Evolutionary conservation across 2,329 filamentous ascomycete species (phyloP).

Genomic region (Penicillium sp.): DNA sequence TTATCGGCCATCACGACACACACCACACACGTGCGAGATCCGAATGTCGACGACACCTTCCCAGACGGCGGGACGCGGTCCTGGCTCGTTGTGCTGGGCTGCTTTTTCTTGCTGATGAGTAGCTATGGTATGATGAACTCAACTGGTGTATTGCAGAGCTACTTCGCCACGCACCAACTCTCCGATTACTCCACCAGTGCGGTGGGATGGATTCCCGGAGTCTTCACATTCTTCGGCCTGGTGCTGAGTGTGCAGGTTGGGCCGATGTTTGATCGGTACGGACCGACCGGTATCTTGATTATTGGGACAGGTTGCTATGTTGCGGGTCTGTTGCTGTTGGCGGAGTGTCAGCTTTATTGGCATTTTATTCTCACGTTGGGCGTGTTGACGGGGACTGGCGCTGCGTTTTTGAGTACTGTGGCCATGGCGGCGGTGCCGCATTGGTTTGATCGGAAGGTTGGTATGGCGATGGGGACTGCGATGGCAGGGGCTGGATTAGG

Average conservation of each 20-base stretch:
- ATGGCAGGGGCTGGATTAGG: constrained; percentile 46
- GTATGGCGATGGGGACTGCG: constrained; percentile 45
- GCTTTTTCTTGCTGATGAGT: constrained; percentile 44
- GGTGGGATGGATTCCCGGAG: constrained; percentile 56
- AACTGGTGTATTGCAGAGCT: constrained; percentile 54
- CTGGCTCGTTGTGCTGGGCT: constrained; percentile 43
- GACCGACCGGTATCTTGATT: constrained; percentile 48
- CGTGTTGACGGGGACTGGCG: constrained; percentile 41
- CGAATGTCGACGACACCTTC: constrained; percentile 23
- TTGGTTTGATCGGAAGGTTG: constrained; percentile 46
- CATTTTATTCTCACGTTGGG: constrained; percentile 52
- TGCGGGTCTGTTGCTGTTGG: constrained; percentile 50
- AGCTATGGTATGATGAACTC: constrained; percentile 56
- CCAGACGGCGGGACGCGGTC: constrained; percentile 41
- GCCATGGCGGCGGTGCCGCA: constrained; percentile 45
- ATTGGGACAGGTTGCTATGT: constrained; percentile 45
- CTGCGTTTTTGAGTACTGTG: constrained; percentile 44
- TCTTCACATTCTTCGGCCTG: constrained; percentile 53
- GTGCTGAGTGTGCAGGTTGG: constrained; percentile 54
- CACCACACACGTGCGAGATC: constrained; percentile 20
- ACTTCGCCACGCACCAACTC: constrained; percentile 53
- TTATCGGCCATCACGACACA: constrained; percentile 24
- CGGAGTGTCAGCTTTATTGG: constrained; percentile 54
- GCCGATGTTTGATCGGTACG: constrained; percentile 56
- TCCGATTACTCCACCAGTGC: constrained; percentile 47